These are phyloP conservation scores for Didymellaceae sp. DNA, from an alignment of 2,329 filamentous ascomycete genomes.

Conservation along the genomic window DNA sequence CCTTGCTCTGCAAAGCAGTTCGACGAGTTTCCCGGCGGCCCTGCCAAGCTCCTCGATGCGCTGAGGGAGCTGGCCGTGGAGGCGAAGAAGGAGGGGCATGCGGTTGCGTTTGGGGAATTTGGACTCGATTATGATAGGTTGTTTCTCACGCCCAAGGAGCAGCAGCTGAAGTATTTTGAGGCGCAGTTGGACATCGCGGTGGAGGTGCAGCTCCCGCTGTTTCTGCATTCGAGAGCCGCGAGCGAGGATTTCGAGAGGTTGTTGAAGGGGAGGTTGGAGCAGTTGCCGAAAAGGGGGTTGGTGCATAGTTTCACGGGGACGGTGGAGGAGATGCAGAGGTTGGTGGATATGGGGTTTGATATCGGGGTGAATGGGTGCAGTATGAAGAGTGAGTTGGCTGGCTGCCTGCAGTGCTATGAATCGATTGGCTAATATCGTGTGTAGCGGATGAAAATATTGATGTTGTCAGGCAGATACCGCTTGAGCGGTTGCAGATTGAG, in stretches of 20 bases:
- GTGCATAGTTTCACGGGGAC: slow-evolving; percentile 97
- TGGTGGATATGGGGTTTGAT: slow-evolving; percentile 82
- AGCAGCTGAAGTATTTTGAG: slow-evolving; percentile 85
- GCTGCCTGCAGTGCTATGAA: neutral
- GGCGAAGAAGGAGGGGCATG: slow-evolving; percentile 64
- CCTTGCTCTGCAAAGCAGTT: slow-evolving; percentile 87
- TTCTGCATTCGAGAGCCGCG: slow-evolving; percentile 89
- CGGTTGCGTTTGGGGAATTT: slow-evolving; percentile 89
- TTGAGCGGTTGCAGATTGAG: slow-evolving; percentile 88
- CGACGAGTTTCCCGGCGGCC: slow-evolving; percentile 65
- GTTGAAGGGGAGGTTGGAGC: slow-evolving; percentile 67
- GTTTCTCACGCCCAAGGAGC: slow-evolving; percentile 77
- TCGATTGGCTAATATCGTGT: slow-evolving; percentile 2
- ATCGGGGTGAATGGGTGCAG: slow-evolving; percentile 97
- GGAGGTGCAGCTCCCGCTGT: slow-evolving; percentile 80
- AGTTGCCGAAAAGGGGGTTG: slow-evolving; percentile 76
- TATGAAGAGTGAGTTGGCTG: slow-evolving; percentile 71
- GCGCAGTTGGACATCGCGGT: slow-evolving; percentile 81
- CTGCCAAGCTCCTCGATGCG: slow-evolving; percentile 61
- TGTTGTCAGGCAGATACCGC: slow-evolving; percentile 78
- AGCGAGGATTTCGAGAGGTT: slow-evolving; percentile 66
- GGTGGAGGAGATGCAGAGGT: slow-evolving; percentile 78
- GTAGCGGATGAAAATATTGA: slow-evolving; percentile 71
- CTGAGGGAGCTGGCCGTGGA: slow-evolving; percentile 70
- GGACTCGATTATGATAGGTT: slow-evolving; percentile 96